A percentile compares a stretch with the other conserved stretches of the same genome.
Conservation (phyloP, 208 protist species). For the Vickermania spadyakhi region DNA sequence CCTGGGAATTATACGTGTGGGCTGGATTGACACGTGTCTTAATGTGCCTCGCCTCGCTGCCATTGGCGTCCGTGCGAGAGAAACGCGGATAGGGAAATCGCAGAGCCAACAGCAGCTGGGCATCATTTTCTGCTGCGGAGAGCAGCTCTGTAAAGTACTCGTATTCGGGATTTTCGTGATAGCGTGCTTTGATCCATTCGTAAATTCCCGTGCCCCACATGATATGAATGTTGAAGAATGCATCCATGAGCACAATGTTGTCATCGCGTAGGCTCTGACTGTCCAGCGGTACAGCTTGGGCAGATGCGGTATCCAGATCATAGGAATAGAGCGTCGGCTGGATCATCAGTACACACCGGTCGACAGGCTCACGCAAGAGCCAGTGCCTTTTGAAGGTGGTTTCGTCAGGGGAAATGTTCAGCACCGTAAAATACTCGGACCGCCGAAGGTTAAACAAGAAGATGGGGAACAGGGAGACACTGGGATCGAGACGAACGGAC, state of each 20-base stretch:
- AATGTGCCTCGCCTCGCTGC: slow-evolving; percentile 75
- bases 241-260: slow-evolving; percentile 97
- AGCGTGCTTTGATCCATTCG: slow-evolving; percentile 90
- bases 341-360: slow-evolving; percentile 96
- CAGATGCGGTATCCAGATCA: slow-evolving; percentile 71
- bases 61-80: slow-evolving; percentile 77
- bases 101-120: slow-evolving; percentile 27
- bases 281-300: slow-evolving; percentile 89
- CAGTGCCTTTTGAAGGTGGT: slow-evolving; percentile 96
- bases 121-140: slow-evolving; percentile 57
- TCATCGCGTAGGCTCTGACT: slow-evolving; percentile 83
- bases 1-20: slow-evolving; percentile 38
- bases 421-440: slow-evolving; percentile 95
- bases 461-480: slow-evolving; percentile 96
- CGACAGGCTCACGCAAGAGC: slow-evolving; percentile 92
- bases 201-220: slow-evolving; percentile 95
- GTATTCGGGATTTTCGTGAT: slow-evolving; percentile 87
- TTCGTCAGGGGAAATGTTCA: slow-evolving; percentile 98
- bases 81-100: slow-evolving; percentile 83
- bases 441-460: slow-evolving; percentile 99
- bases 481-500: slow-evolving; percentile 82
- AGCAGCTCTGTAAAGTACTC: slow-evolving; percentile 68
- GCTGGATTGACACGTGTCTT: slow-evolving; percentile 84
- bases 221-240: slow-evolving; percentile 98
- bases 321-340: slow-evolving; percentile 97